Evolutionary conservation across 1,139 yeast species (phyloP).

Genomic region (Sugiyamaella sp.): DNA sequence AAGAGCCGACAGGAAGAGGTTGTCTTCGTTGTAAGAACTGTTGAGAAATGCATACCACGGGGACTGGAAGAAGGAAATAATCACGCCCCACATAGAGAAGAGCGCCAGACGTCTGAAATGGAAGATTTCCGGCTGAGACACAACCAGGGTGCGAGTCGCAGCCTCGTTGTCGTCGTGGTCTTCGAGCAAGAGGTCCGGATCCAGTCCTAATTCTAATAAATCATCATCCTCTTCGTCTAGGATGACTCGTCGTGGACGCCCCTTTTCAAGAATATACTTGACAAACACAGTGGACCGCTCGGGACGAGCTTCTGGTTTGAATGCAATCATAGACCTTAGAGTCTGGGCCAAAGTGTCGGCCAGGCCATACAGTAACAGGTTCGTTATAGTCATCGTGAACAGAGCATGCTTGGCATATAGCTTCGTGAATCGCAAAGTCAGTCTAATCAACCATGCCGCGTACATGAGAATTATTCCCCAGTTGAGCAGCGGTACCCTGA

Average conservation of each 20-base stretch:
- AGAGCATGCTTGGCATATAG: constrained; percentile 69
- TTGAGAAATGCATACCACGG: constrained; percentile 89
- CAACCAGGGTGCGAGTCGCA: constrained; percentile 14
- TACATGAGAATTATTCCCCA: constrained; percentile 41
- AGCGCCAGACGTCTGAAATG: constrained; percentile 73
- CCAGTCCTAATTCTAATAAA: constrained; percentile 43
- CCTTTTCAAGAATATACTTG: constrained; percentile 40
- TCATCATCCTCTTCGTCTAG: constrained; percentile 42
- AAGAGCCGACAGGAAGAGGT: constrained; percentile 77
- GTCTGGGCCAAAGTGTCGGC: constrained; percentile 91
- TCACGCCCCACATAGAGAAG: constrained; percentile 78
- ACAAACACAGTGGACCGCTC: constrained; percentile 34
- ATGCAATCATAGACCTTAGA: constrained; percentile 44
- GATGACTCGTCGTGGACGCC: constrained; percentile 42
- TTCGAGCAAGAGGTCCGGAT: constrained; percentile 35
- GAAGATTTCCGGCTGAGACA: constrained; percentile 45
- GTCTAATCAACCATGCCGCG: constrained; percentile 39
- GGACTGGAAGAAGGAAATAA: constrained; percentile 80
- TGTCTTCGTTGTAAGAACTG: constrained; percentile 69
- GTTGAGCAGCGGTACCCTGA: constrained; percentile 42
- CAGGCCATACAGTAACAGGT: constrained; percentile 78
- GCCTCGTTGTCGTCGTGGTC: constrained; percentile 35
- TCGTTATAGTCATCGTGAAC: constrained; percentile 80
- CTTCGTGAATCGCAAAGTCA: constrained; percentile 44
- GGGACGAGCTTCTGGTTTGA: constrained; percentile 34